Evolutionary conservation across 257 asterid genomes (phyloP), one percentile per base, ranked within the genome.

Genomic region (Solanum medicagineum): DNA sequence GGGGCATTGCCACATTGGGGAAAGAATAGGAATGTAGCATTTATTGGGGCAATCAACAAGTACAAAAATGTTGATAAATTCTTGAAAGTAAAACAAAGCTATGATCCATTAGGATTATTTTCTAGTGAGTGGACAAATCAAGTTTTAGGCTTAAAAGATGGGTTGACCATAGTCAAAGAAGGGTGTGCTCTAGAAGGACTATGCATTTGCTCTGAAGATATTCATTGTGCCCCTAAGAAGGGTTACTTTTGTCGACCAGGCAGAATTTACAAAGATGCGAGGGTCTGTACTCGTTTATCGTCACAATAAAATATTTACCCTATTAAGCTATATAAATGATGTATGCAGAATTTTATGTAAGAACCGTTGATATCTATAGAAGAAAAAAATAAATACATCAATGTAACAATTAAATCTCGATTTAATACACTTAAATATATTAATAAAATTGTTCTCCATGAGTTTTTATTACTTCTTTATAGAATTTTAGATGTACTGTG

Each of bases 1-100:
- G 87, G 86, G 66, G 89, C 69, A 1, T 81, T 85, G 69, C 89
- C 89, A 49, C 89, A 87, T 22, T 87, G 89, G 89, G 89, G 89
- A 5, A 87, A 87, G 71, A 87, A 87, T 44, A 82, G 89, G 56
- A 87, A 87, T 47, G 59, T 87, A 44, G 87, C 84, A 7, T 87
- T 87, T 55, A 40, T 81, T 26, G 89, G 89, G 20, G 70, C 49
- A 22, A 87, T 87, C 42, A 82, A 73, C 12, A 87, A 74, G 63
- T 87, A 73, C 63, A 85, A 53, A 55, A 49, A 85, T 55, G 81
- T 29, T n/a, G 75, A 24, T n/a, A 83, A 87, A 63, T 87, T 87
- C 40, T 71, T 87, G 84, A 85, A 85, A 56, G 84, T 87, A 13
- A 87, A 87, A 62, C 70, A 81, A 32, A 42, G 3, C 8, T 87